Conservation (phyloP, 1,139 yeast genomes). For the Pichiaceae sp. region DNA sequence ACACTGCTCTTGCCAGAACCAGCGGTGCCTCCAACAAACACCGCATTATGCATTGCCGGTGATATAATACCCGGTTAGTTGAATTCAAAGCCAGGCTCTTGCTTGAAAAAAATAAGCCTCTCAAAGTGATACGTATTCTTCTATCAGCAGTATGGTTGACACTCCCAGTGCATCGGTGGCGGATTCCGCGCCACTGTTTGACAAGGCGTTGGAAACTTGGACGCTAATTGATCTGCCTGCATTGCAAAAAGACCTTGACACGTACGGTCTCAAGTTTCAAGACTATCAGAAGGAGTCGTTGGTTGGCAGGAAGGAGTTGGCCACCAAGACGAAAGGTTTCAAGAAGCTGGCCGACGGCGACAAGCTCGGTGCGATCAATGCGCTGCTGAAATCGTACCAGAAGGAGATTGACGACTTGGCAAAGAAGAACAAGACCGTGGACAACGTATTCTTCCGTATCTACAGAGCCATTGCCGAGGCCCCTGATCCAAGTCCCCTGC, state of each 20-base stretch:
- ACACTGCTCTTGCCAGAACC: slow-evolving; percentile 90
- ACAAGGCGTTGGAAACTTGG: slow-evolving; percentile 72
- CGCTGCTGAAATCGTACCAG: slow-evolving; percentile 73
- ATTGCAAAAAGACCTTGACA: slow-evolving; percentile 66
- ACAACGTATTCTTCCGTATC: slow-evolving; percentile 61
- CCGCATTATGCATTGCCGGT: neutral
- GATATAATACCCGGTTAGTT: too few relatives aligned
- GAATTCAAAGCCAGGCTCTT: too few relatives aligned
- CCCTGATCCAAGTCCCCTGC: slow-evolving; percentile 83
- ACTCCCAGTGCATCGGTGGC: neutral
- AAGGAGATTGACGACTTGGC: slow-evolving; percentile 81
- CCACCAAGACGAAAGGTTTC: slow-evolving; percentile 76
- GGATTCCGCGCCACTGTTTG: slow-evolving; percentile 23
- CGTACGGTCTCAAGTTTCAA: slow-evolving; percentile 65
- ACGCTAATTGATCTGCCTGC: slow-evolving; percentile 59
- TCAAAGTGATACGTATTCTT: too few relatives aligned
- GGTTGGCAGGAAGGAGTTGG: slow-evolving; percentile 64
- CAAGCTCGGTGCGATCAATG: slow-evolving; percentile 59
- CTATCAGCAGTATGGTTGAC: too few relatives aligned
- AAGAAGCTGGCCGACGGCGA: slow-evolving; percentile 59
- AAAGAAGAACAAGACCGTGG: slow-evolving; percentile 66
- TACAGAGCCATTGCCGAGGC: slow-evolving; percentile 79
- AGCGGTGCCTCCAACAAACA: slow-evolving; percentile 72
- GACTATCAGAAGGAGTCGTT: slow-evolving; percentile 62
- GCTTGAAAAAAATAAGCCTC: neutral